phyloP scores from a whole-genome alignment of 2,329 filamentous ascomycete species.

The Penicillium sp. region DNA sequence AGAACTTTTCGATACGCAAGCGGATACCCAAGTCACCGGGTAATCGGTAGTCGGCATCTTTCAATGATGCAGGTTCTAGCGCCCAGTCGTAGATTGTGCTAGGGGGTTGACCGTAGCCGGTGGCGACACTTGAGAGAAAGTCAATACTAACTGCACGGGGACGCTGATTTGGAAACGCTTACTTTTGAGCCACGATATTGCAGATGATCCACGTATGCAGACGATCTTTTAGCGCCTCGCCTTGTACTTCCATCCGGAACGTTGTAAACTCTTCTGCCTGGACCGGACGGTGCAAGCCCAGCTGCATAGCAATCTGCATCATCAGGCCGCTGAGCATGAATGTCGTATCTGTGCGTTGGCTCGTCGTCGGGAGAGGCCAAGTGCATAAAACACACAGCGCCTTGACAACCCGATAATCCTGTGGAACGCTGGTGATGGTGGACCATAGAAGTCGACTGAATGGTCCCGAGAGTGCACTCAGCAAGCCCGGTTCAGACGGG shows the following conservation, averaged over 20 bases:
- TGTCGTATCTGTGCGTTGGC: slow-evolving; percentile 60
- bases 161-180: slow-evolving; percentile 20
- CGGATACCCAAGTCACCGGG: slow-evolving; percentile 51
- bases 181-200: slow-evolving; percentile 66
- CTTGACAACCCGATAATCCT: slow-evolving; percentile 62
- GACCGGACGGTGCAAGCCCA: slow-evolving; percentile 60
- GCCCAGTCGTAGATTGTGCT: slow-evolving; percentile 60
- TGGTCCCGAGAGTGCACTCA: slow-evolving; percentile 50
- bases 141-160: slow-evolving; percentile 6
- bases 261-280: slow-evolving; percentile 57
- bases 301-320: slow-evolving; percentile 65
- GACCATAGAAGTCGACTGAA: slow-evolving; percentile 59
- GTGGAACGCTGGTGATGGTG: slow-evolving; percentile 57
- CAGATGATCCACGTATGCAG: slow-evolving; percentile 65
- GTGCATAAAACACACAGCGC: slow-evolving; percentile 61
- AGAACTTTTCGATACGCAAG: slow-evolving; percentile 57
- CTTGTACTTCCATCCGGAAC: slow-evolving; percentile 51
- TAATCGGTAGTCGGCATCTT: slow-evolving; percentile 46
- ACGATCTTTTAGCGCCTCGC: slow-evolving; percentile 61
- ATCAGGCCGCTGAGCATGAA: slow-evolving; percentile 63
- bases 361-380: slow-evolving; percentile 61
- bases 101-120: slow-evolving; percentile 62
- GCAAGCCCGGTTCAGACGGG: slow-evolving; percentile 51
- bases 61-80: slow-evolving; percentile 46
- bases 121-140: slow-evolving; percentile 52